Evolutionary conservation across 2,329 filamentous ascomycete species (phyloP), one percentile per base, ranked within the genome.

Genomic region (Cryphonectria naterciae): DNA sequence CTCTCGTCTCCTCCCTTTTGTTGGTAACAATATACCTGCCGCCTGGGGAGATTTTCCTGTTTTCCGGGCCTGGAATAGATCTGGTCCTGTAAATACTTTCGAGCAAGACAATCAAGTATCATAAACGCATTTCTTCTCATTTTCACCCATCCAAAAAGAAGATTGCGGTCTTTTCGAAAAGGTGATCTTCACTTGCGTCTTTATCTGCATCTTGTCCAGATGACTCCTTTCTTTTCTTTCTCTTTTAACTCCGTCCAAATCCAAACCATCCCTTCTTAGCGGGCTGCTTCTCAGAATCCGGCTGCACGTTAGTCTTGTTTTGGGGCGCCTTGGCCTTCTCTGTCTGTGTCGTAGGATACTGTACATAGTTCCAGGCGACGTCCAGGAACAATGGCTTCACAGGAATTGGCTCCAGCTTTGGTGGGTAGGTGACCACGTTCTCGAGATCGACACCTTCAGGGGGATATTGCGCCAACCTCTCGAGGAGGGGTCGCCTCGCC

Each of bases 351-450:
- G 90, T 90, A 0, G 95, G 94, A 78, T 99, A 99, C 65, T 94
- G 90, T 73, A 99, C 95, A 79, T 98, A 98, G 79, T 98, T 98
- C 93, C 94, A 99, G 13, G 96, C 96, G 10, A 97, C 92, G 78
- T 99, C 96, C 71, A 98, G 89, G 85, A 98, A 98, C 46, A 98
- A 86, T 39, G 96, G 96, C 84, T 99, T 99, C 67, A 97, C 92
- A 0, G 96, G 94, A 54, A 98, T 89, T 1, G 92, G 87, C 73
- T 93, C 89, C 75, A 98, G 83, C 78, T 90, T 92, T 1, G 95
- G 95, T 17, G 96, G 96, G 80, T 95, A 98, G 5, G 90, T 88
- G 63, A 98, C 95, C 37, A 99, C 83, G 75, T 95, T 95, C 58
- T 85, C 85, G 37, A 98, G 85, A 78, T 97, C 90, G 13, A 94